phyloP scores from a whole-genome alignment of 1,139 yeast species.

The Yamadazyma kanchanaburiensis region DNA sequence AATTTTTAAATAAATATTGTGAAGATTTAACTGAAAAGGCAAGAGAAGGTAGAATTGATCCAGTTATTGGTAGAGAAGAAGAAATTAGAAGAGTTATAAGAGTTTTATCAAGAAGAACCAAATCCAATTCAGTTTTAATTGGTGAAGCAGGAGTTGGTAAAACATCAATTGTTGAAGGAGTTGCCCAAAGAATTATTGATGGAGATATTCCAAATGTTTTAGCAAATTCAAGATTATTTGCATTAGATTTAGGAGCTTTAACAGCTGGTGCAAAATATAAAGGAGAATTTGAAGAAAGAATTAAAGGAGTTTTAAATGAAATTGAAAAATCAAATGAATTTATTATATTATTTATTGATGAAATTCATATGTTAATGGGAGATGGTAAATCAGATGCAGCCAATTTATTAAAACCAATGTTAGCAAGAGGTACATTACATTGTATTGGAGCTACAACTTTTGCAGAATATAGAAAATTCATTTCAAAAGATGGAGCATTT shows the following conservation, averaged over 20 bases:
- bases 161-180: constrained; percentile 97
- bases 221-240: constrained; percentile 74
- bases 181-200: constrained; percentile 94
- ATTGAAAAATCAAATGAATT: constrained; percentile 83
- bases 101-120: constrained; percentile 91
- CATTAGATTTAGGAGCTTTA: constrained; percentile 90
- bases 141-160: constrained; percentile 99
- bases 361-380: constrained; percentile 99
- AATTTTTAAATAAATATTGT: constrained; percentile 85
- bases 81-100: constrained; percentile 94
- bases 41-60: constrained; percentile 90
- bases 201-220: constrained; percentile 91
- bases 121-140: constrained; percentile 91
- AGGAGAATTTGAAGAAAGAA: constrained; percentile 97
- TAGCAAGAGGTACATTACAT: constrained; percentile 93
- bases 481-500: constrained; percentile 97
- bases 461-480: constrained; percentile 86
- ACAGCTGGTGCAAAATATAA: constrained; percentile 98
- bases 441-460: constrained; percentile 99
- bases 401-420: constrained; percentile 91
- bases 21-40: constrained; percentile 92
- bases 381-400: constrained; percentile 96
- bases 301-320: constrained; percentile 92
- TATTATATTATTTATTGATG: constrained; percentile 90
- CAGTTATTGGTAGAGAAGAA: constrained; percentile 98